Base-by-base conservation (phyloP, 345 rosid species). In the Luvunga scandens region DNA sequence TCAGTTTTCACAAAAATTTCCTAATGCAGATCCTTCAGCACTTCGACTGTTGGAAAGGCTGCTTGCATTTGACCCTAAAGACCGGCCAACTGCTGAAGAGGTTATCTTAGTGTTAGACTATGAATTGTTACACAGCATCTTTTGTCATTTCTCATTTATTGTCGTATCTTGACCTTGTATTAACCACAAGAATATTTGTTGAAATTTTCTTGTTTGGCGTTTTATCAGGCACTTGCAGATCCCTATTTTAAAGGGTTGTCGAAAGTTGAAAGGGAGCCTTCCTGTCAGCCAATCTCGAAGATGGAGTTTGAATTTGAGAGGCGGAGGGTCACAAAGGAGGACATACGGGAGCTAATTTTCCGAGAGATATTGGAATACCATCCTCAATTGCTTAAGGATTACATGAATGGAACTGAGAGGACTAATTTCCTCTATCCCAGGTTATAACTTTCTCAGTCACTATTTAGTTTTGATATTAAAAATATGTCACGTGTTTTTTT, bases 231-330 rank as follows among this genome's bases (percentile, higher is more conserved):
- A 53, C 85, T 95, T 59, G 94, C 93, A 2, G 94, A 95, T 86
- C 96, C 96, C 79, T 93, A 93, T 85, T 93, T 95, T 77, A 95
- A 87, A 83, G 97, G 99, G 64, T 80, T 93, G 76, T 88, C 96
- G n/a, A 92, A 83, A 87, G 87, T 93, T 60, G 98, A 95, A 82
- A 92, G 98, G 83, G 99, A 95, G 82, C 99, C 97, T 73, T 93
- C 97, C 36, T 91, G 94, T 83, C 97, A 93, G 56, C 98, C 98
- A 72, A 92, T 93, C 73, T 85, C 97, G 25, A 95, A 95, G 85
- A 95, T 93, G 97, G 99, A 93, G 80, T 95, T 95, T 72, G 99
- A 95, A 84, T 95, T 95, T 72, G 99, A 95, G 90, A 93, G 96
- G 70, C 86, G 96, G 68, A 95, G 93, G 75, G 95, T 93, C 62